Conservation (phyloP, 2,329 filamentous ascomycete genomes). For the Diaporthe sp. region DNA sequence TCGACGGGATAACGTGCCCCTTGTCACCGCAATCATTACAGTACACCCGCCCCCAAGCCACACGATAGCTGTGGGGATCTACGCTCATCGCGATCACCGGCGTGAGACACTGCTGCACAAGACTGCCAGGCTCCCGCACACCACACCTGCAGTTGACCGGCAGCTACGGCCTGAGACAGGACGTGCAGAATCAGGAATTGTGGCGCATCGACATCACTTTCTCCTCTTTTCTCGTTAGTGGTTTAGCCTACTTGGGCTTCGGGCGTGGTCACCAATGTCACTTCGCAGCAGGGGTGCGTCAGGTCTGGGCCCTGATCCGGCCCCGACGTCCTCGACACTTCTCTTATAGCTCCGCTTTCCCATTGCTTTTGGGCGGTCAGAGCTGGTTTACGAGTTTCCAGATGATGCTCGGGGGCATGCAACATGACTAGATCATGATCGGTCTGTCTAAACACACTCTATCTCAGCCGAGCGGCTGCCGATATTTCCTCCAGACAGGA, state of each 20-base stretch:
- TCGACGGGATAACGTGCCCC: not conserved
- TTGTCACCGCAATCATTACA: not conserved
- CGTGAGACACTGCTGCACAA: constrained; percentile 24
- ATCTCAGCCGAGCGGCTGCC: no score
- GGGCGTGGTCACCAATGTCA: not conserved
- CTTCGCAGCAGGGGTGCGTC: not conserved
- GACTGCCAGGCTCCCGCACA: not conserved
- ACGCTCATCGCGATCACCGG: constrained; percentile 20
- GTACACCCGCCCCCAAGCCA: constrained; percentile 12
- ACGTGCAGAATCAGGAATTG: constrained; percentile 33
- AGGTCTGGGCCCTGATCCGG: constrained; percentile 16
- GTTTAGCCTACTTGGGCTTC: constrained; percentile 24
- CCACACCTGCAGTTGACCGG: constrained; percentile 23
- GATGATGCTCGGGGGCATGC: not conserved
- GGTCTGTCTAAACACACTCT: no score
- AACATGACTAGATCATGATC: not conserved
- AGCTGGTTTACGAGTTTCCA: not conserved
- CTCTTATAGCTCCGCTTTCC: not conserved
- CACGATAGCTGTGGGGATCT: constrained; percentile 25
- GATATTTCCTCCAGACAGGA: no score
- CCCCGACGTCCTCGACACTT: not conserved
- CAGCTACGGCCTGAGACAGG: constrained; percentile 3
- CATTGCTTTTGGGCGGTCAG: not conserved
- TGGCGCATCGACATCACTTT: constrained; percentile 35
- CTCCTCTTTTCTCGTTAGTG: constrained; percentile 28